These are phyloP conservation scores for Xerocomellus amylosporus DNA, from an alignment of 768 basidiomycete species.

Conservation along the genomic window DNA sequence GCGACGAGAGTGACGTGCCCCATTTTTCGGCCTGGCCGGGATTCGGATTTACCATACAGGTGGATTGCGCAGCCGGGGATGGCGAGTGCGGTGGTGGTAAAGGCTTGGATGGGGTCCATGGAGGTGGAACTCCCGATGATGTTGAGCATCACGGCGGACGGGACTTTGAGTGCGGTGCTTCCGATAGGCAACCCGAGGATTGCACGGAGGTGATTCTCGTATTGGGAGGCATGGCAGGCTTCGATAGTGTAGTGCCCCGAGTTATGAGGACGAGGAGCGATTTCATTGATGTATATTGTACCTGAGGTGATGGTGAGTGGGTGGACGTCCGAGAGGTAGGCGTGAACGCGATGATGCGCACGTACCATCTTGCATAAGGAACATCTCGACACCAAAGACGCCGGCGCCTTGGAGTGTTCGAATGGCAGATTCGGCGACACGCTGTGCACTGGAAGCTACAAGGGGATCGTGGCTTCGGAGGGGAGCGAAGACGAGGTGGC, in stretches of 20 bases:
- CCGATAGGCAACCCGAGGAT: slow-evolving; percentile 90
- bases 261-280: slow-evolving; percentile 97
- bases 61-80: slow-evolving; percentile 80
- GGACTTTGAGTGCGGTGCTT: slow-evolving; percentile 82
- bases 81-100: slow-evolving; percentile 57
- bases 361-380: slow-evolving; percentile 81
- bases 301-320: slow-evolving; percentile 42
- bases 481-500: slow-evolving; percentile 90
- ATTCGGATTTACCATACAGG: slow-evolving; percentile 92
- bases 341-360: slow-evolving; percentile 15
- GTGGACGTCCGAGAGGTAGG: neutral
- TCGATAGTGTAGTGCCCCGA: slow-evolving; percentile 99
- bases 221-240: slow-evolving; percentile 95
- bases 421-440: slow-evolving; percentile 78
- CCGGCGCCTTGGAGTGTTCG: slow-evolving; percentile 82
- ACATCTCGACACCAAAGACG: slow-evolving; percentile 83
- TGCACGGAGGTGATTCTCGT: slow-evolving; percentile 94
- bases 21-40: slow-evolving; percentile 92
- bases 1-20: slow-evolving; percentile 93
- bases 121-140: slow-evolving; percentile 79
- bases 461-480: slow-evolving; percentile 58
- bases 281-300: slow-evolving; percentile 85
- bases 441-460: slow-evolving; percentile 58
- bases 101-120: slow-evolving; percentile 55
- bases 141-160: slow-evolving; percentile 90